Percentiles rank a stretch among this genome's conserved stretches.
Evolutionary conservation across 345 rosid genomes (phyloP).

Genomic region (Gossypioides kirkii): DNA sequence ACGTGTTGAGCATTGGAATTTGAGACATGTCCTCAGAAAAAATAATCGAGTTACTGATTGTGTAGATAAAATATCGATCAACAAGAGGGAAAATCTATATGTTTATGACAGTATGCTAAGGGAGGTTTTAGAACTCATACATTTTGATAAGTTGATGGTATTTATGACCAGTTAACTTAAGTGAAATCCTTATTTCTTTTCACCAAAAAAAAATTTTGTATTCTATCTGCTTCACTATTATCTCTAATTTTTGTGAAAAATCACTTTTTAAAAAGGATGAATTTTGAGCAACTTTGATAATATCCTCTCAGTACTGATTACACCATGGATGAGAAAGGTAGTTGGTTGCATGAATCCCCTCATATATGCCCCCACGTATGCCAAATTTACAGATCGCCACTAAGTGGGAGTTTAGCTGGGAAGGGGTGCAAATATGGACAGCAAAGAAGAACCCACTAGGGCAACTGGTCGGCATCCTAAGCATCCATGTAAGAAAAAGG

Average conservation of each 20-base stretch:
- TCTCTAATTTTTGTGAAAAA: background rate
- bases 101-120: too few relatives aligned
- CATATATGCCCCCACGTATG: background rate
- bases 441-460: background rate
- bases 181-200: too few relatives aligned
- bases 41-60: too few relatives aligned
- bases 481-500: background rate
- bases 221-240: too few relatives aligned
- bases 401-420: conserved; percentile 13
- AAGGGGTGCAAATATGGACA: background rate
- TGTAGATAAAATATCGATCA: too few relatives aligned
- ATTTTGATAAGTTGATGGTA: too few relatives aligned
- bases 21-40: too few relatives aligned
- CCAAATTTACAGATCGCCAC: background rate
- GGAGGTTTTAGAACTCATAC: too few relatives aligned
- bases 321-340: background rate
- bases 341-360: background rate
- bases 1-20: too few relatives aligned
- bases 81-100: too few relatives aligned
- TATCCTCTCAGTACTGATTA: background rate
- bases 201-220: too few relatives aligned
- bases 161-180: too few relatives aligned
- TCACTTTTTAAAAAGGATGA: background rate
- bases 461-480: background rate
- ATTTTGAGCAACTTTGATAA: background rate